Conservation (phyloP, 768 basidiomycete species). For the Boletus edulis region DNA sequence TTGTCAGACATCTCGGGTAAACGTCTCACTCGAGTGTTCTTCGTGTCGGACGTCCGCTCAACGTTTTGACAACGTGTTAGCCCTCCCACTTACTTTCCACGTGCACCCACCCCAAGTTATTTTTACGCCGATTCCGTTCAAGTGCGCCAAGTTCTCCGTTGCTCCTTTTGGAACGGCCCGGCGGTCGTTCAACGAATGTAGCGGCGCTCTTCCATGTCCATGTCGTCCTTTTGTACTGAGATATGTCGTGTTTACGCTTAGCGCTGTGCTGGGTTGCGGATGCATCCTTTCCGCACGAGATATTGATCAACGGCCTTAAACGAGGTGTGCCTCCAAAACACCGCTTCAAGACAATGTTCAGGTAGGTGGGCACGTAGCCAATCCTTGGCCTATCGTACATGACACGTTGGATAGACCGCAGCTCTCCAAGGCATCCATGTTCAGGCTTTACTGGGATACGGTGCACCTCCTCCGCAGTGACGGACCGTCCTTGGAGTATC, state of each 20-base stretch:
- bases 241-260: slow-evolving; percentile 24
- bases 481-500: slow-evolving; percentile 6
- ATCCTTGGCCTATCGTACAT: not conserved
- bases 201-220: slow-evolving; percentile 10
- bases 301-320: slow-evolving; percentile 76
- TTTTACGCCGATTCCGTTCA: slow-evolving; percentile 62
- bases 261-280: slow-evolving; percentile 73
- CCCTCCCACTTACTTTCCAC: slow-evolving; percentile 46
- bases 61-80: slow-evolving; percentile 27
- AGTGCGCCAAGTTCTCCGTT: slow-evolving; percentile 48
- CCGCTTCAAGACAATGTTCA: slow-evolving; percentile 56
- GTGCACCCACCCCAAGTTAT: slow-evolving; percentile 48
- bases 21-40: not conserved
- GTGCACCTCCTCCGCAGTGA: slow-evolving; percentile 16
- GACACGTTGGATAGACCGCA: slow-evolving; percentile 39
- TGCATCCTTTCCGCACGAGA: slow-evolving; percentile 45
- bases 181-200: slow-evolving; percentile 72
- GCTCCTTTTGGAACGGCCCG: slow-evolving; percentile 27
- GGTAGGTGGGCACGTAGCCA: slow-evolving; percentile 38
- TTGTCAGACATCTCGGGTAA: slow-evolving; percentile 45
- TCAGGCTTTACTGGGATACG: slow-evolving; percentile 42
- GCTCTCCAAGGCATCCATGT: slow-evolving; percentile 52
- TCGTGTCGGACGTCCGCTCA: not conserved
- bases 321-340: slow-evolving; percentile 76
- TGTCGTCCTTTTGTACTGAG: not conserved